A percentile compares a stretch with the other conserved stretches of the same genome.
These are phyloP conservation scores for Mycocentrospora acerina DNA, from an alignment of 2,329 filamentous ascomycete genomes.

Conservation along the genomic window DNA sequence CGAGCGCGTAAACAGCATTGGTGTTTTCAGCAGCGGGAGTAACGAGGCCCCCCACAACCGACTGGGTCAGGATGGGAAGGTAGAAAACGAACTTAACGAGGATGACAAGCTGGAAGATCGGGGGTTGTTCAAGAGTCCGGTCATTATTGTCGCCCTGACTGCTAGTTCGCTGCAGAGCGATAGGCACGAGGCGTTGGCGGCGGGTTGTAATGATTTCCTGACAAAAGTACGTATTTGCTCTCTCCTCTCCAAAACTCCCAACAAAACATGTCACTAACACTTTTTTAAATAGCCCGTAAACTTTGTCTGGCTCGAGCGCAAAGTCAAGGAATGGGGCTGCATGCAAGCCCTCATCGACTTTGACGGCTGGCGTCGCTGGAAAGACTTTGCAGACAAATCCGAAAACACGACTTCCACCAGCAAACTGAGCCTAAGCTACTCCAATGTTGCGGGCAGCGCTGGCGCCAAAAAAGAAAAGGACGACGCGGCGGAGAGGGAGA, in stretches of 20 bases:
- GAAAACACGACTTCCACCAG: constrained; percentile 40
- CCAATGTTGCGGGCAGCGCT: constrained; percentile 16
- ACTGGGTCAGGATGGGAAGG: constrained; percentile 41
- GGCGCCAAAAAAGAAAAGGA: constrained; percentile 25
- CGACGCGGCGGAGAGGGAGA: constrained; percentile 6
- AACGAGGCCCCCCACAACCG: constrained; percentile 40
- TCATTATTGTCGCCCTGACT: constrained; percentile 96
- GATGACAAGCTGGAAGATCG: constrained; percentile 69
- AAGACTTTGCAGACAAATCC: constrained; percentile 63
- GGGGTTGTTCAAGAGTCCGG: constrained; percentile 84
- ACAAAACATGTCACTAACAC: too few relatives aligned
- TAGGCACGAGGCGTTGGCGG: constrained; percentile 88
- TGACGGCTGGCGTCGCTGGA: constrained; percentile 97
- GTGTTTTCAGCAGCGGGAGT: constrained; percentile 70
- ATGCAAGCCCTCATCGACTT: constrained; percentile 99
- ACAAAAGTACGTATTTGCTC: constrained; percentile 71
- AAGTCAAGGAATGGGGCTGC: constrained; percentile 99
- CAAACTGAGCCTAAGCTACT: constrained; percentile 35
- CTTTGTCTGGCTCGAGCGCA: constrained; percentile 94
- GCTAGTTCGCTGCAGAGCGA: constrained; percentile 94
- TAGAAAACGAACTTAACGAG: constrained; percentile 48
- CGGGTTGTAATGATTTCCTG: constrained; percentile 96
- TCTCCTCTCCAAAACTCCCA: too few relatives aligned
- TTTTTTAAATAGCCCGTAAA: constrained; percentile 73
- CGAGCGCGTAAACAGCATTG: constrained; percentile 88